Evolutionary conservation across 176 grass and related monocot genomes (phyloP).

Genomic region (Eleusine indica): DNA sequence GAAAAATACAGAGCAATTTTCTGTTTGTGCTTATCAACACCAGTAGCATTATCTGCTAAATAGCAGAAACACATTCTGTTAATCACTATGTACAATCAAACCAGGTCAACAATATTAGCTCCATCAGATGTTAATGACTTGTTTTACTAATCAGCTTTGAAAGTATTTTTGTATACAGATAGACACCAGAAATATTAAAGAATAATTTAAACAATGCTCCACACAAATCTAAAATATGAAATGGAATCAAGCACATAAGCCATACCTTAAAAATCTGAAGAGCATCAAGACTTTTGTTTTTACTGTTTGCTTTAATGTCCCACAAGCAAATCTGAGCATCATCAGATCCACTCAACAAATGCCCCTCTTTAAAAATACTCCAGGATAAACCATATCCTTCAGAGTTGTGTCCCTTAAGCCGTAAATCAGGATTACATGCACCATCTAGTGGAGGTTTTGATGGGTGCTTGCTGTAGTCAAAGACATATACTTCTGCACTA

Average conservation of each 20-base stretch:
- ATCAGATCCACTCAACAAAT: conserved; percentile 98
- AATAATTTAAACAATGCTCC: conserved; percentile 16
- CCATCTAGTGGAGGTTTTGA: conserved; percentile 94
- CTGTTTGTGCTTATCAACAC: neutral
- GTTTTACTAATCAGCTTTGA: neutral
- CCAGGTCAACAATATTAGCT: neutral
- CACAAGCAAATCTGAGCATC: conserved; percentile 96
- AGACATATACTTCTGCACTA: conserved; percentile 95
- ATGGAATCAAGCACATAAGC: conserved; percentile 11
- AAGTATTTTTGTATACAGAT: conserved; percentile 1
- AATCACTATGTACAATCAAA: conserved; percentile 1
- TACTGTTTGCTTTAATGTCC: conserved; percentile 81
- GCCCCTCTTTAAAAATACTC: conserved; percentile 91
- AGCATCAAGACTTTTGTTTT: conserved; percentile 88
- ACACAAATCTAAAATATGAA: conserved; percentile 7
- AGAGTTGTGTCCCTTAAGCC: conserved; percentile 87
- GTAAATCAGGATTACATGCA: conserved; percentile 91
- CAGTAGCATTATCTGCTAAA: conserved; percentile 18
- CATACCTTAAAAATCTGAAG: conserved; percentile 89
- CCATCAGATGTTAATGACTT: neutral
- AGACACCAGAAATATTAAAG: conserved; percentile 19
- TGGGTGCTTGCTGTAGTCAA: conserved; percentile 98
- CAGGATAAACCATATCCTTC: conserved; percentile 99
- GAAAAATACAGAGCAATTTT: neutral
- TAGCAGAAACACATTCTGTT: neutral